Conservation (phyloP, 108 stramenopile species). For the Cyclotella choctawhatcheeana region DNA sequence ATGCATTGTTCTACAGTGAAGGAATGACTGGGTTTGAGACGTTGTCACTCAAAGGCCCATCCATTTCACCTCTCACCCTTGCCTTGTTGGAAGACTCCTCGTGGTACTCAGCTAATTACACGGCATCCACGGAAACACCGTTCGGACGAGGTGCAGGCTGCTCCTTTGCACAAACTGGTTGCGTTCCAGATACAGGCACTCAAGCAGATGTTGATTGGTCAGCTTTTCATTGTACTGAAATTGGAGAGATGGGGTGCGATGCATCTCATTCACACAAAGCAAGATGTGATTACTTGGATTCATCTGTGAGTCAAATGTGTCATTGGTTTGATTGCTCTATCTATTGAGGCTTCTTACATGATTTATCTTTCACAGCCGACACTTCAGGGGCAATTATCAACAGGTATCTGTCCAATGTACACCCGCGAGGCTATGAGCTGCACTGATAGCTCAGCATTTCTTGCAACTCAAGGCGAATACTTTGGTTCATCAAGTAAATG, state of each 20-base stretch:
- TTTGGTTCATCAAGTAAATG: conserved; percentile 49
- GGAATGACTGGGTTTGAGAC: conserved; percentile 36
- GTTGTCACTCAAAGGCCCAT: not conserved
- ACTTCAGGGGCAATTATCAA: not conserved
- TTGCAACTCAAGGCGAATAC: conserved; percentile 23
- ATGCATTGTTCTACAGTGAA: conserved; percentile 50
- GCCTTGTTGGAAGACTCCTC: conserved; percentile 57
- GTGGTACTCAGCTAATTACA: conserved; percentile 58
- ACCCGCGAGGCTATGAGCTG: conserved; percentile 37
- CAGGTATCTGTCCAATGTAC: conserved; percentile 38
- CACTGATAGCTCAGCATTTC: conserved; percentile 12
- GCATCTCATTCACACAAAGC: conserved; percentile 42
- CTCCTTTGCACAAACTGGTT: conserved; percentile 46
- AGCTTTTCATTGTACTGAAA: conserved; percentile 39
- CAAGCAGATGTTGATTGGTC: not conserved
- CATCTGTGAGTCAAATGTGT: not conserved
- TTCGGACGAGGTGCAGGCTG: conserved; percentile 53
- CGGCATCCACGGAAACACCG: conserved; percentile 29
- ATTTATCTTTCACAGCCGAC: not conserved
- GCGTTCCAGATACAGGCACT: conserved; percentile 6
- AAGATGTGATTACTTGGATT: conserved; percentile 39
- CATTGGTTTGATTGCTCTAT: not conserved
- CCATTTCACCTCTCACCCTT: conserved; percentile 51
- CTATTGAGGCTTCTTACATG: not conserved
- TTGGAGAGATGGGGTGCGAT: conserved; percentile 43